Evolutionary conservation across 768 basidiomycete genomes (phyloP), one percentile per base, ranked within the genome.

Genomic region (Paxillus rubicundulus): DNA sequence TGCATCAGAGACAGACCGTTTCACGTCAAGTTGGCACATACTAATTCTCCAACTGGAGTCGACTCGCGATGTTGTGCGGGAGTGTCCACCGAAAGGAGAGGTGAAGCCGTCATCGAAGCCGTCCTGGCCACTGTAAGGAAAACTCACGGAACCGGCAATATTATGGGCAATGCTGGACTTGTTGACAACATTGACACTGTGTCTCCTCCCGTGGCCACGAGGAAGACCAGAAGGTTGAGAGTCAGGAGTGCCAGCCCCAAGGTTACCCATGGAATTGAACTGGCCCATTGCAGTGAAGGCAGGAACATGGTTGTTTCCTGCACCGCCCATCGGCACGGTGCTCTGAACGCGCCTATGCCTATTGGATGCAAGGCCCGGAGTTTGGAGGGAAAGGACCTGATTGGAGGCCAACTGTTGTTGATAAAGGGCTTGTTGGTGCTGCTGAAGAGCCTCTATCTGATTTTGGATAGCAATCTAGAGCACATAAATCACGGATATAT

Each of bases 31-130:
- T 36, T 5, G 9, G 39, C 44, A 82, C 89, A 61, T 65, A 91
- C 91, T 90, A 59, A 92, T 89, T 57, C 92, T 86, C 92, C 92
- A 94, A 64, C 86, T 90, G 38, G 83, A 85, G 66, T 90, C 92
- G 36, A 78, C 85, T 44, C 88, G 84, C 34, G 87, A 88, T 48
- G 78, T 77, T 63, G 88, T 84, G 33, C 87, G 81, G 39, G 90
- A 84, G 71, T 89, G 87, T 5, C 84, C 84, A 37, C 85, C 83
- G 44, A 85, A 75, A 20, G 74, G 70, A 24, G 84, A 77, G n/a
- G 72, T 71, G 61, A 92, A 94, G 0, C 88, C 86, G 60, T 94
- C 90, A 5, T 94, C 92, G 61, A 85, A 89, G 18, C 78, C 80
- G 24, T 92, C 91, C 57, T 82, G 82, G 45, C 70, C 70, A 45